Conservation (phyloP, 1,284 basidiomycete species). For the Rhodotorula sp. region DNA sequence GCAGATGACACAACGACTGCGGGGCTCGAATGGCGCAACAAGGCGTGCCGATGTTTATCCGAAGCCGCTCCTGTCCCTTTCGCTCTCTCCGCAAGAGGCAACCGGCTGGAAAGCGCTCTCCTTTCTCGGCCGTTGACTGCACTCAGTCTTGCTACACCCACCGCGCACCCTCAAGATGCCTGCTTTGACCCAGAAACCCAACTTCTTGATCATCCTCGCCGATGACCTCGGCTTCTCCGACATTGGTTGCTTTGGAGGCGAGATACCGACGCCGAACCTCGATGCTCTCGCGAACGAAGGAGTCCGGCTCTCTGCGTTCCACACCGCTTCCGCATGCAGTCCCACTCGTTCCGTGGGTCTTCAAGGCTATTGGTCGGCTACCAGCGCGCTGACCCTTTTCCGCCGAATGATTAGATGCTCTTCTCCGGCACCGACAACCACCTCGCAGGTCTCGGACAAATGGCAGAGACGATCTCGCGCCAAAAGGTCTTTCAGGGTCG, state of each 20-base stretch:
- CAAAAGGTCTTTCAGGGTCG: constrained; percentile 1
- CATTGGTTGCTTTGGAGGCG: neutral
- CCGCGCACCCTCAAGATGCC: neutral
- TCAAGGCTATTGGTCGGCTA: neutral
- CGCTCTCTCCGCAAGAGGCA: no score
- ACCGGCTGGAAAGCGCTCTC: no score
- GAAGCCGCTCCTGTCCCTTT: no score
- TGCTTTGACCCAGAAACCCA: constrained; percentile 1
- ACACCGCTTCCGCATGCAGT: constrained; percentile 1
- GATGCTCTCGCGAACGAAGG: constrained; percentile 7
- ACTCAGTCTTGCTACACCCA: neutral
- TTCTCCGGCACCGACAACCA: constrained; percentile 4
- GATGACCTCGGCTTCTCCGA: constrained; percentile 9
- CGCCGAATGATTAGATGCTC: neutral
- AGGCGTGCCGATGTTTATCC: no score
- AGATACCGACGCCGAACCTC: constrained; percentile 1
- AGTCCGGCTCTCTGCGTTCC: neutral
- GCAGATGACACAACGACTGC: no score
- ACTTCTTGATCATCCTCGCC: constrained; percentile 3
- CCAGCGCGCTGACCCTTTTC: neutral
- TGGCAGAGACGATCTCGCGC: constrained; percentile 3
- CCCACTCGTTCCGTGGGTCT: neutral
- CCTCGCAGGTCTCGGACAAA: constrained; percentile 5
- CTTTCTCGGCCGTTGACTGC: neutral
- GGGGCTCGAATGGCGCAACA: no score